A percentile compares a stretch with the other conserved stretches of the same genome.
phyloP scores from a whole-genome alignment of 2,329 filamentous ascomycete genomes.

The Fusarium burgessii region DNA sequence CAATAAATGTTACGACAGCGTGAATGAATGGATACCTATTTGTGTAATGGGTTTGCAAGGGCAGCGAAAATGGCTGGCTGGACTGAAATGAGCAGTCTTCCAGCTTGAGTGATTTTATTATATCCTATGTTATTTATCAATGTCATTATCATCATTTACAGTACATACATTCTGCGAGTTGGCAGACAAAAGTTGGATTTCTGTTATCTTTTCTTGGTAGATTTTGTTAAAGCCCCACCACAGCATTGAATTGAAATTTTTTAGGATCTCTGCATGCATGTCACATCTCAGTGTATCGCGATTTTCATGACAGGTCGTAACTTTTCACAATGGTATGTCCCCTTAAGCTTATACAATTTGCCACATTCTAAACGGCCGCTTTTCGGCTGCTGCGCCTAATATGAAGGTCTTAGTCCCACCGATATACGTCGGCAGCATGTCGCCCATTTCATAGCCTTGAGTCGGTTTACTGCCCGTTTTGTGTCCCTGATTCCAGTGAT shows the following conservation, averaged over 20 bases:
- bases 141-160: constrained; percentile 16
- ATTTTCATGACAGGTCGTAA: neutral
- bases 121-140: constrained; percentile 26
- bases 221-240: constrained; percentile 25
- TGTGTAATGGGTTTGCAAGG: constrained; percentile 41
- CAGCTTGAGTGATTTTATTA: constrained; percentile 28
- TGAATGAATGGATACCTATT: constrained; percentile 35
- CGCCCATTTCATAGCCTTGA: neutral
- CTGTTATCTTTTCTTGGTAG: constrained; percentile 19
- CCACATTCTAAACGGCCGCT: neutral
- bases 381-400: neutral
- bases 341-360: neutral
- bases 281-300: neutral
- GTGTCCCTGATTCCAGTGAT: neutral
- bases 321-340: neutral
- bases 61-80: constrained; percentile 43
- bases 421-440: neutral
- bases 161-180: constrained; percentile 14
- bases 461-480: neutral
- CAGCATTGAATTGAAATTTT: constrained; percentile 8
- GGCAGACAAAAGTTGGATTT: constrained; percentile 21
- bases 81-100: constrained; percentile 25
- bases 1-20: constrained; percentile 43
- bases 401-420: neutral
- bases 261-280: neutral